These are phyloP conservation scores for Sclerotinia trifoliorum DNA, from an alignment of 2,329 filamentous ascomycete species.

Conservation along the genomic window DNA sequence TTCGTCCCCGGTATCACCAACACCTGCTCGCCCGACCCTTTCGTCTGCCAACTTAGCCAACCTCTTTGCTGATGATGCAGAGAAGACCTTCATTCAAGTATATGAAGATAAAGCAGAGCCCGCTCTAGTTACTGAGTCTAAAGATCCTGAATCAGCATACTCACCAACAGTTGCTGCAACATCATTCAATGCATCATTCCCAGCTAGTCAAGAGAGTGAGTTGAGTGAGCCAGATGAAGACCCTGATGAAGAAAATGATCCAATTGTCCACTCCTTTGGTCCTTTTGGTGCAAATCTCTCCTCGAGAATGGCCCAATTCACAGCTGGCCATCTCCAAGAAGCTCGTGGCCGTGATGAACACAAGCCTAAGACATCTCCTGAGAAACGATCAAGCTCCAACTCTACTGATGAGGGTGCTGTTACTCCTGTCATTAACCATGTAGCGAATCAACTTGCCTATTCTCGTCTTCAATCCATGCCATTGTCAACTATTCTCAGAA, in stretches of 20 bases:
- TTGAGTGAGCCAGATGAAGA: constrained; percentile 60
- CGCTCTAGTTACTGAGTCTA: constrained; percentile 43
- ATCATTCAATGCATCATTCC: constrained; percentile 29
- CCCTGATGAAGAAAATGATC: constrained; percentile 91
- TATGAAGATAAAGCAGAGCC: constrained; percentile 67
- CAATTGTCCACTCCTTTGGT: constrained; percentile 86
- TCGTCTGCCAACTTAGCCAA: constrained; percentile 31
- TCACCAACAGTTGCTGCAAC: constrained; percentile 35
- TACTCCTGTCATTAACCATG: constrained; percentile 69
- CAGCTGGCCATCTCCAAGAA: constrained; percentile 61
- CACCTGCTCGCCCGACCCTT: constrained; percentile 44
- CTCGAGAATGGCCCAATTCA: constrained; percentile 77
- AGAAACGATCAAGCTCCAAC: constrained; percentile 33
- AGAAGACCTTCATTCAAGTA: constrained; percentile 57
- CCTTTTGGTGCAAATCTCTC: constrained; percentile 85
- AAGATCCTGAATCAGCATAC: constrained; percentile 29
- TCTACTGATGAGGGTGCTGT: constrained; percentile 44
- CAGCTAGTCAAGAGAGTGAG: constrained; percentile 49
- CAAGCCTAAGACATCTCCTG: constrained; percentile 29
- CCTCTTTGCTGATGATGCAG: constrained; percentile 45
- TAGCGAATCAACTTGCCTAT: constrained; percentile 92
- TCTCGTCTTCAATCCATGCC: constrained; percentile 90
- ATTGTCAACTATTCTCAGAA: constrained; percentile 81
- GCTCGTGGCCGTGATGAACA: constrained; percentile 33
- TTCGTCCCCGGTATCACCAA: constrained; percentile 75